Conservation (phyloP, 2,329 filamentous ascomycete genomes). For the Aspergillus chevalieri region DNA sequence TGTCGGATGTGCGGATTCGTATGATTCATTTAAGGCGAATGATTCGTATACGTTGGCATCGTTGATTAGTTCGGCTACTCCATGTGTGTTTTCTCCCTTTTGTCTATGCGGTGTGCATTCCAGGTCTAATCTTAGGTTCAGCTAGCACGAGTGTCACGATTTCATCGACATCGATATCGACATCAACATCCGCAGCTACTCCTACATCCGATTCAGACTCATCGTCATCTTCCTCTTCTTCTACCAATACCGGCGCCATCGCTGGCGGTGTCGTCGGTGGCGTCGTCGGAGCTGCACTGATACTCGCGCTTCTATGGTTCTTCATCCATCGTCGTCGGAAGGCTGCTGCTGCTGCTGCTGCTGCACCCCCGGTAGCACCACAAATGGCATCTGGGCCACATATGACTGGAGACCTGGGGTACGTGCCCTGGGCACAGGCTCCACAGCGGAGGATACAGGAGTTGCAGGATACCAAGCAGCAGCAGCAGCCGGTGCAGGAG, state of each 20-base stretch:
- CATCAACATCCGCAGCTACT: background rate
- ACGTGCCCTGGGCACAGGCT: background rate
- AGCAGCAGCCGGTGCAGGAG: background rate
- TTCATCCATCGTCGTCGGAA: background rate
- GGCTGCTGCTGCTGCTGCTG: background rate
- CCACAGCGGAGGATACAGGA: background rate
- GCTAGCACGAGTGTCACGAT: background rate
- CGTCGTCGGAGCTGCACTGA: background rate
- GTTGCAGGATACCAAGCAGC: background rate
- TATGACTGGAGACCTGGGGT: background rate
- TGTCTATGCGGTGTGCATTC: background rate
- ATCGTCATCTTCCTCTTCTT: background rate
- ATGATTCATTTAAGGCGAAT: background rate
- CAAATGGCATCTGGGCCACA: too few species aligned
- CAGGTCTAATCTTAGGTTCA: background rate
- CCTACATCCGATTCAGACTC: background rate
- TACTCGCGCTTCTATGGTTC: background rate
- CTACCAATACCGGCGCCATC: background rate
- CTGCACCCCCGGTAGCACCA: background rate
- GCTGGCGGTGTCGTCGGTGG: background rate
- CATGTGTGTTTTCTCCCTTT: background rate
- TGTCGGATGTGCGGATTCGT: background rate
- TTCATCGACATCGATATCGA: background rate
- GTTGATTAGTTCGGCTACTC: background rate
- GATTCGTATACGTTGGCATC: background rate